Evolutionary conservation across 495 filamentous ascomycete species (phyloP), one percentile per base, ranked within the genome.

Genomic region (Parathielavia hyrcaniae): DNA sequence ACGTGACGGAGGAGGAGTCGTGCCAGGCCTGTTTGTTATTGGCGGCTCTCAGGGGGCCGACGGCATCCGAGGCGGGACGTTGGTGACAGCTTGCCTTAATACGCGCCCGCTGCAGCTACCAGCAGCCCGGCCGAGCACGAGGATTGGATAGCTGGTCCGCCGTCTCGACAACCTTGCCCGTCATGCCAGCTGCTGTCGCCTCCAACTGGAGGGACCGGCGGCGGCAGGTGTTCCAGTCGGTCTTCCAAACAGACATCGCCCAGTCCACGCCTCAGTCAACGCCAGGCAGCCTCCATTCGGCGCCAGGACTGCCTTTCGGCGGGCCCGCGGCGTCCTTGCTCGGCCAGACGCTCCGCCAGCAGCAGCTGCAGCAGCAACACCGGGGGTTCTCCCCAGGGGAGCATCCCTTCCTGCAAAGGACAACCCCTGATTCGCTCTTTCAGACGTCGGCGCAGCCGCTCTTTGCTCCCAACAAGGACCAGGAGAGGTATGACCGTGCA

Each of bases 401-500:
- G 32, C 48, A 50, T 11, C 17, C 17, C 48, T 26, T 50, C 48
- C 26, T 16, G n/a, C 32, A 32, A 36, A 13, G 19, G 30, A 22
- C 39, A 1, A 17, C 48, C 32, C 48, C 34, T 36, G 48, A 38
- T n/a, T 32, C 53, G 46, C 32, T 44, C 53, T 58, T 34, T 34
- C 38, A 57, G 10, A 38, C 56, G 16, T 2, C 48, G n/a, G 30
- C 54, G 39, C 63, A 65, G 17, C 68, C 66, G 3, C 66, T 61
- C 34, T 61, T 64, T 26, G 61, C 61, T n/a, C 50, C 50, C 4
- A 12, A 65, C 59, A 20, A 62, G 69, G 81, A 89, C 57, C 83
- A 86, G 65, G 73, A 77, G 53, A 70, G 70, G 53, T 89, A 83
- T 79, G 81, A 87, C 61, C 77, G 81, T 53, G 82, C 86, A 39